phyloP scores from a whole-genome alignment of 2,329 filamentous ascomycete species.

The Diaporthe citri region DNA sequence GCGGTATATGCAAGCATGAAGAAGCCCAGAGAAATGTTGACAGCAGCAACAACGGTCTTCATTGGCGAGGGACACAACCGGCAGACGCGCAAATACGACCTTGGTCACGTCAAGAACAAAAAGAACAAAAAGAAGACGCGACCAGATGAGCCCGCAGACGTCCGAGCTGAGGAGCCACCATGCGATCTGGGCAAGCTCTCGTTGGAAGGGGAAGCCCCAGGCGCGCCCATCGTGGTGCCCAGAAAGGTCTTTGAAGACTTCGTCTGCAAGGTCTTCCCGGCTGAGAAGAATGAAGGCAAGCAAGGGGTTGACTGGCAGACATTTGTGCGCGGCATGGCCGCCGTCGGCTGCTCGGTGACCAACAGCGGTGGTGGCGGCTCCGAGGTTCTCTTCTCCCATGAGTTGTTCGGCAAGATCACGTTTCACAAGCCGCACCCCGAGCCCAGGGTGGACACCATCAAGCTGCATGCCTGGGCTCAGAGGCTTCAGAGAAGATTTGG shows the following conservation, averaged over 20 bases:
- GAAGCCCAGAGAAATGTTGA: not conserved
- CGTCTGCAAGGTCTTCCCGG: not conserved
- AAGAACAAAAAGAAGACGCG: not conserved
- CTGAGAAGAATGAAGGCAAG: not conserved
- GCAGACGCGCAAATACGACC: not conserved
- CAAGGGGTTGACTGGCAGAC: not conserved
- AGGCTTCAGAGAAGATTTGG: not conserved
- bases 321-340: not conserved
- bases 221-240: not conserved
- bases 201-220: not conserved
- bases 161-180: not conserved
- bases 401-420: not conserved
- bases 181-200: not conserved
- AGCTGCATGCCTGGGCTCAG: not conserved
- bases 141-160: not conserved
- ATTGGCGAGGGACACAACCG: not conserved
- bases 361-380: not conserved
- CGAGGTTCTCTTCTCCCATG: constrained; percentile 4
- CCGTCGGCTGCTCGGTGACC: not conserved
- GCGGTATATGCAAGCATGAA: not conserved
- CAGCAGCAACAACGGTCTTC: not conserved
- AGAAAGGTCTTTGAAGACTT: not conserved
- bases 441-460: not conserved
- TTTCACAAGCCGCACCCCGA: not conserved
- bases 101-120: not conserved